phyloP scores from a whole-genome alignment of 257 asterid species.

The Paraleonurus japonicus region DNA sequence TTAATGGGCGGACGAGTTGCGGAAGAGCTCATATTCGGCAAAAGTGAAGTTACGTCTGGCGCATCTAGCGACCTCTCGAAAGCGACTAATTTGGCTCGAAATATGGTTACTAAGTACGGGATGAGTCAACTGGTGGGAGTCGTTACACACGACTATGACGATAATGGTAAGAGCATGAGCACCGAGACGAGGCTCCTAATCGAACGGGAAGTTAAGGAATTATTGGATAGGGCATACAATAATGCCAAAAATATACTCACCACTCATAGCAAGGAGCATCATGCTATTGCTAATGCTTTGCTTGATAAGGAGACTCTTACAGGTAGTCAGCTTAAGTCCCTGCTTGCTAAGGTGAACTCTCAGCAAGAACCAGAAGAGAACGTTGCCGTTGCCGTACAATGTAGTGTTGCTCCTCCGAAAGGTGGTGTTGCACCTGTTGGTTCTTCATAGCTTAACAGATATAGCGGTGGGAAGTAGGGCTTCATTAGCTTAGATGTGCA shows the following conservation, averaged over 20 bases:
- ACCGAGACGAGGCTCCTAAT: conserved; percentile 78
- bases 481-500: background rate
- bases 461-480: background rate
- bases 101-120: conserved; percentile 82
- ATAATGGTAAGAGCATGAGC: conserved; percentile 89
- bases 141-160: conserved; percentile 72
- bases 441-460: background rate
- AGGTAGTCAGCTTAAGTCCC: conserved; percentile 65
- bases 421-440: background rate
- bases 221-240: conserved; percentile 62
- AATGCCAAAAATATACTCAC: conserved; percentile 68
- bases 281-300: conserved; percentile 79
- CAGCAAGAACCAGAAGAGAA: conserved; percentile 39
- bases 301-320: conserved; percentile 80
- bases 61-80: conserved; percentile 73
- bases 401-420: background rate
- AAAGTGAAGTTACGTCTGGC: conserved; percentile 85
- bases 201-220: conserved; percentile 67
- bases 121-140: conserved; percentile 84
- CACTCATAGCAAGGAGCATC: conserved; percentile 62
- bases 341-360: conserved; percentile 54
- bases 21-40: conserved; percentile 87
- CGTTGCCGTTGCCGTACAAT: conserved; percentile 30
- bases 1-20: conserved; percentile 95
- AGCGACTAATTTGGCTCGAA: conserved; percentile 73